Percentiles rank a stretch among this genome's conserved stretches.
phyloP scores from a whole-genome alignment of 352 stramenopile species.

The Phytopythium aichiense region DNA sequence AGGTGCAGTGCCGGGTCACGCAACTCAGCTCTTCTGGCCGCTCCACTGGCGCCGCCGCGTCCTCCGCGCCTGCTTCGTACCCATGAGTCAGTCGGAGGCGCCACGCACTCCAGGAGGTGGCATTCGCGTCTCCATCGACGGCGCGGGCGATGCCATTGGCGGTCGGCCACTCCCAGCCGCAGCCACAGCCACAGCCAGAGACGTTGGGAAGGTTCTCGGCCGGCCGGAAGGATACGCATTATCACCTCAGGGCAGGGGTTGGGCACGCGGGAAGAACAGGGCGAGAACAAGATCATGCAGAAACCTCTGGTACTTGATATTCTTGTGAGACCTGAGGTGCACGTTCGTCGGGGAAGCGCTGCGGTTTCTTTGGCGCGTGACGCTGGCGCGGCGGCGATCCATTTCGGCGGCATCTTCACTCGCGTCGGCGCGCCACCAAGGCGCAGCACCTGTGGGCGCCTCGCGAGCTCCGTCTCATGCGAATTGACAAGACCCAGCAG shows the following conservation, averaged over 20 bases:
- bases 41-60: too few relatives aligned
- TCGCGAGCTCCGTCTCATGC: neutral
- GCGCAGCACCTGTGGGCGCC: too few relatives aligned
- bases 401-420: constrained; percentile 2
- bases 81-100: neutral
- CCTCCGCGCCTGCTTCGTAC: neutral
- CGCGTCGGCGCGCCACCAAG: neutral
- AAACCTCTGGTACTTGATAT: neutral
- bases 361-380: neutral
- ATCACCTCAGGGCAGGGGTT: neutral
- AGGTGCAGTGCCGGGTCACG: constrained; percentile 5
- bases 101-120: neutral
- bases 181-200: neutral
- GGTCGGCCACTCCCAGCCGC: neutral
- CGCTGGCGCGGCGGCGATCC: neutral
- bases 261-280: neutral
- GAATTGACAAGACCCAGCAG: neutral
- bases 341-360: neutral
- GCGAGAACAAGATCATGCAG: neutral
- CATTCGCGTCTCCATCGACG: neutral
- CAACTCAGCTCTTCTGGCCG: neutral
- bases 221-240: neutral
- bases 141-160: neutral
- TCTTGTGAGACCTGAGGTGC: neutral
- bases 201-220: neutral